Base-by-base conservation (phyloP, 2,329 filamentous ascomycete species). In the Zymoseptoria crescenta region DNA sequence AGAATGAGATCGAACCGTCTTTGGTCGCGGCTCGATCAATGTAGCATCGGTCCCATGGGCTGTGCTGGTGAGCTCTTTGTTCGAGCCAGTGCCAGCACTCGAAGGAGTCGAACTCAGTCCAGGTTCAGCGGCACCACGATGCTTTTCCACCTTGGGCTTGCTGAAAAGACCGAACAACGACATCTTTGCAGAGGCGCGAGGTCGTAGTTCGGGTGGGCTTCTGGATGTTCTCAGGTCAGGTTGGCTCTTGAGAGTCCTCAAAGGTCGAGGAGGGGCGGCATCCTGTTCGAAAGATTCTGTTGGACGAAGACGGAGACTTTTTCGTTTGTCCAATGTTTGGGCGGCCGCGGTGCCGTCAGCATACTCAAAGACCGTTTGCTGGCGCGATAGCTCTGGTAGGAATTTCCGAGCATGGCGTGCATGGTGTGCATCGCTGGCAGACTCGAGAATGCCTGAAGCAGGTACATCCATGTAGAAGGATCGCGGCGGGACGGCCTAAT, bases 101-200 rank as follows among this genome's bases (percentile, higher is more conserved):
- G n/a, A 16, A 55, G 55, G 50, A 10, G 61, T 62, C 13, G 57
- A 55, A 28, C 65, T 59, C 19, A 77, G 68, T 41, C 74, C 76
- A 50, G 72, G 67, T 64, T 80, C 77, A 27, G 73, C 73, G 63
- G 79, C 76, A 5, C 77, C 78, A 61, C 75, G 74, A 53, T 74
- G 71, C 64, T 71, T 76, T 63, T 81, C 77, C 28, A 79, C 76
- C 64, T 79, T 80, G 21, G 78, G 77, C 58, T 72, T 72, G 67
- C 75, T 79, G 70, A 81, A 81, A 13, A 81, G 72, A 57, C 71
- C 75, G 70, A 80, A 80, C 9, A 80, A 66, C 29, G 77, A 79
- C 74, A 80, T 76, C 57, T 73, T 79, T 19, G 67, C 62, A 8
- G 63, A 56, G 13, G 61, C 63, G 35, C 60, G 57, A 16, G 35